Base-by-base conservation (phyloP, 179 eudicot genomes). In the Camellia oleifera region DNA sequence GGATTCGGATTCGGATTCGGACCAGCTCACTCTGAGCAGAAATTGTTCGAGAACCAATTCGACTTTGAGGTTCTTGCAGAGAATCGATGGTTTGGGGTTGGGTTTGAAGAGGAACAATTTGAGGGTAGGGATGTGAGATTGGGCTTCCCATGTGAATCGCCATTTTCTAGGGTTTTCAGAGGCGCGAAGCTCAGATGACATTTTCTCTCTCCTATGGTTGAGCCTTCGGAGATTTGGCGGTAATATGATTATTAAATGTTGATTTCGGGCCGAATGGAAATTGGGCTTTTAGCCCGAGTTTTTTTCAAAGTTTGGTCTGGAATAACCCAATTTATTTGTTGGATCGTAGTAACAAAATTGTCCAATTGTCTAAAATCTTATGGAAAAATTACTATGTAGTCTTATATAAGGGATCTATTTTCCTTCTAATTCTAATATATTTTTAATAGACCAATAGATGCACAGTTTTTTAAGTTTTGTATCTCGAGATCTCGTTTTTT, bases 91-190 rank as follows among this genome's bases (percentile, higher is more conserved):
- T 57, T 87, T 92, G 69, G 74, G 64, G 45, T 81, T 11, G 4
- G 85, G 80, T 10, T 86, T 80, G 85, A 95, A 94, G 79, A 95
- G 85, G 84, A 88, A 87, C 20, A 95, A 83, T 63, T 91, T 90
- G 83, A 95, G 90, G 9, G 83, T 76, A 56, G 98, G 86, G 63
- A 90, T 63, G 80, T 92, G 98, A 52, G 99, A 94, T 86, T 95
- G 98, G 6, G 99, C 88, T 87, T 95, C 99, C 91, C 91, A 95
- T 18, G 95, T 91, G 91, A 82, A 95, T 11, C 89, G 86, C 99
- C 99, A 95, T 78, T 83, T 86, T 81, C 89, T 91, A 90, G 95
- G 94, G 98, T 85, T 91, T 90, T 57, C 78, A 14, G 44, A 13
- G 18, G 46, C 77, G 56, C 64, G 44, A 53, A 67, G 74, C 64